These are phyloP conservation scores for Fimicolochytrium jonesii DNA, from an alignment of 192 early-diverging fungal species.

Conservation along the genomic window DNA sequence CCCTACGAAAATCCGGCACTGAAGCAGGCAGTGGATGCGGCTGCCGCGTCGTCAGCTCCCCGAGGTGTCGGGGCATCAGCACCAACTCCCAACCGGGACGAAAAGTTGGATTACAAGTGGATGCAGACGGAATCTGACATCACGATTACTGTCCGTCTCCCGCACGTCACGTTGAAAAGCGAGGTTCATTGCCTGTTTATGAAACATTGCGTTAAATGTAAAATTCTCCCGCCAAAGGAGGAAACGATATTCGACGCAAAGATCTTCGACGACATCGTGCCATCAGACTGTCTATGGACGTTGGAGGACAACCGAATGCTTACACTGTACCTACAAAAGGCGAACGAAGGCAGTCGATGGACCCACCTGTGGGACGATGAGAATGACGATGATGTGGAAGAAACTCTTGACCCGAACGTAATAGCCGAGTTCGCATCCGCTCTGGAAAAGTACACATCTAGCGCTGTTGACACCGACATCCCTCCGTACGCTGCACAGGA, in stretches of 20 bases:
- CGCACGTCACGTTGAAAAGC: not conserved
- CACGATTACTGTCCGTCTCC: conserved; percentile 7
- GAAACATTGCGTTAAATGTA: not conserved
- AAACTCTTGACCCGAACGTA: conserved; percentile 21
- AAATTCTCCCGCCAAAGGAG: conserved; percentile 3
- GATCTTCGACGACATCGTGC: conserved; percentile 17
- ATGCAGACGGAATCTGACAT: conserved; percentile 12
- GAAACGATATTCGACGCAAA: conserved; percentile 4
- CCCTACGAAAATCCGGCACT: conserved; percentile 5
- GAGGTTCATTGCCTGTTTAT: conserved; percentile 8
- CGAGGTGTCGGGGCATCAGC: not conserved
- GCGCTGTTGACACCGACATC: not conserved
- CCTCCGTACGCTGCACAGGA: not conserved
- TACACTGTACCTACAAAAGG: conserved; percentile 26
- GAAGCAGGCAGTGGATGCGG: not conserved
- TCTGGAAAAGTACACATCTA: conserved; percentile 29
- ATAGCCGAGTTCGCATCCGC: conserved; percentile 6
- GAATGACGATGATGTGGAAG: conserved; percentile 21
- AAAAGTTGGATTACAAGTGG: conserved; percentile 19
- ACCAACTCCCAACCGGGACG: not conserved
- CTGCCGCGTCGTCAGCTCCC: not conserved
- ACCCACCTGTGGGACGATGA: conserved; percentile 22
- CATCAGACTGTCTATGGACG: conserved; percentile 28
- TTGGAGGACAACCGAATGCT: conserved; percentile 22
- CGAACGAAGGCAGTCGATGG: conserved; percentile 16